Evolutionary conservation across 106 monocot genomes (phyloP).

Genomic region (Dioscorea zingiberensis): DNA sequence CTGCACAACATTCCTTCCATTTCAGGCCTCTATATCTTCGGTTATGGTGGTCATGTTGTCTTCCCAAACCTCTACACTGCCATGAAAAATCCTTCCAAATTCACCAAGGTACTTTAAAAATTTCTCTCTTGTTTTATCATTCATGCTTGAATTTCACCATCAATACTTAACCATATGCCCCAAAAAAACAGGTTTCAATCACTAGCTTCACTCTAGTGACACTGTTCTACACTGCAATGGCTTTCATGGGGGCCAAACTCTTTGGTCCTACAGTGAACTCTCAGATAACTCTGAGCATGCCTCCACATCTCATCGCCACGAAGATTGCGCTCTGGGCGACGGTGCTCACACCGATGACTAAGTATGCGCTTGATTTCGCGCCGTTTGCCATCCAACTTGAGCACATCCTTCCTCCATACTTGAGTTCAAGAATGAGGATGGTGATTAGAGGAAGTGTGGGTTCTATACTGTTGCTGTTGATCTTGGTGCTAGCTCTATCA

Average conservation of each 20-base stretch:
- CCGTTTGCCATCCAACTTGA: constrained; percentile 71
- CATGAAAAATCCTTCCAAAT: constrained; percentile 80
- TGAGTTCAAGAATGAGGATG: constrained; percentile 28
- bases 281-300: constrained; percentile 83
- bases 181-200: constrained; percentile 38
- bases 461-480: constrained; percentile 35
- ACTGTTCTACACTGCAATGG: constrained; percentile 45
- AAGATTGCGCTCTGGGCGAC: constrained; percentile 77
- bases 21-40: constrained; percentile 69
- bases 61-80: constrained; percentile 73
- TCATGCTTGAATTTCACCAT: not conserved
- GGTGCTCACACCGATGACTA: constrained; percentile 78
- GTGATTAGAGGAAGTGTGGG: constrained; percentile 47
- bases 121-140: not conserved
- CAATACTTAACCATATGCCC: not conserved
- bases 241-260: constrained; percentile 68
- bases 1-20: constrained; percentile 48
- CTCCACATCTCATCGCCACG: constrained; percentile 41
- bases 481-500: constrained; percentile 48
- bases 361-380: constrained; percentile 80
- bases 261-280: constrained; percentile 62
- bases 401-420: constrained; percentile 38
- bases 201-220: constrained; percentile 67
- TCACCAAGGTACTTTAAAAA: constrained; percentile 57
- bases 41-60: constrained; percentile 75